Evolutionary conservation across 257 asterid genomes (phyloP).

Genomic region (Nicotiana sylvestris): DNA sequence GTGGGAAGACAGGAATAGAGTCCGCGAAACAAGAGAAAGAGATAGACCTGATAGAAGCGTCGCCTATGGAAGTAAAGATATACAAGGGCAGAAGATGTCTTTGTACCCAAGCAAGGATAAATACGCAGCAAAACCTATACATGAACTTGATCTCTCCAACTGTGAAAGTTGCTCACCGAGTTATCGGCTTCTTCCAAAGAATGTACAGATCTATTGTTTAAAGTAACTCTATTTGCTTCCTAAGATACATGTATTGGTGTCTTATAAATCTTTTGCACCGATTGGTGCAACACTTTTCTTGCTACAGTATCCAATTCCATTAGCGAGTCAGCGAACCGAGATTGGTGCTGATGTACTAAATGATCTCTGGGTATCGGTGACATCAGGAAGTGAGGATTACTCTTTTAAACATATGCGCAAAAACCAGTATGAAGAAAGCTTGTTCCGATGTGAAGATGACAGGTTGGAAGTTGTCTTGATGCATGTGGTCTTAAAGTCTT

Average conservation of each 20-base stretch:
- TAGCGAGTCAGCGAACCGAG: slow-evolving; percentile 67
- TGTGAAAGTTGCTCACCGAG: slow-evolving; percentile 89
- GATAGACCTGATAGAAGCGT: slow-evolving; percentile 16
- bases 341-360: slow-evolving; percentile 73
- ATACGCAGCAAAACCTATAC: slow-evolving; percentile 68
- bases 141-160: slow-evolving; percentile 92
- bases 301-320: slow-evolving; percentile 76
- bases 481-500: not conserved
- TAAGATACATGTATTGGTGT: not conserved
- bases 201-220: slow-evolving; percentile 45
- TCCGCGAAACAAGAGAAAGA: slow-evolving; percentile 14
- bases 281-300: slow-evolving; percentile 22
- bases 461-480: slow-evolving; percentile 44
- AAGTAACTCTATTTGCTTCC: not conserved
- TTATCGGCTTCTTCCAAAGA: slow-evolving; percentile 85
- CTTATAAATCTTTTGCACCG: slow-evolving; percentile 20
- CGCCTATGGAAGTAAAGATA: slow-evolving; percentile 17
- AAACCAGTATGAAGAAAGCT: slow-evolving; percentile 95
- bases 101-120: slow-evolving; percentile 65
- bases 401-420: slow-evolving; percentile 96
- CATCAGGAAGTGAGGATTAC: slow-evolving; percentile 98
- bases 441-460: slow-evolving; percentile 96
- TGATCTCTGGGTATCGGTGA: slow-evolving; percentile 94
- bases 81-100: slow-evolving; percentile 48
- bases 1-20: slow-evolving; percentile 22